phyloP scores from a whole-genome alignment of 2,329 filamentous ascomycete species.

The Penicillium sp. region DNA sequence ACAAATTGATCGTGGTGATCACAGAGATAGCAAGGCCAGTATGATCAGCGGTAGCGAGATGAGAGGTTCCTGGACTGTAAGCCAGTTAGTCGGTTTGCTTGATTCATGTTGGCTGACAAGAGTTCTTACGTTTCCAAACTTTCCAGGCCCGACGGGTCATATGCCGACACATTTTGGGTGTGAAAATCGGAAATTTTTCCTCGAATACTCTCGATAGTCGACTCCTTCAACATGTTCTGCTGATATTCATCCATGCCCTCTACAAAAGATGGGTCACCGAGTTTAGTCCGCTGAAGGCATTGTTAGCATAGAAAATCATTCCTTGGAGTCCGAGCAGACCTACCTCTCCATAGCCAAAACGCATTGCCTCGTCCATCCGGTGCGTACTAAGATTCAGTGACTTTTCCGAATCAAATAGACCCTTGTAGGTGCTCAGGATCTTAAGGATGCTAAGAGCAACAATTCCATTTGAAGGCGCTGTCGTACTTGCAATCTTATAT shows the following conservation, averaged over 20 bases:
- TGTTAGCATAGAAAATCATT: slow-evolving; percentile 18
- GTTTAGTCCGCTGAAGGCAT: slow-evolving; percentile 64
- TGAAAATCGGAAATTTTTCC: slow-evolving; percentile 71
- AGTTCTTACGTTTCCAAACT: slow-evolving; percentile 63
- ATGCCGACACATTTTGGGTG: slow-evolving; percentile 75
- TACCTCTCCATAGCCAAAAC: slow-evolving; percentile 78
- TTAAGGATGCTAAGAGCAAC: slow-evolving; percentile 80
- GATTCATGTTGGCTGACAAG: background rate
- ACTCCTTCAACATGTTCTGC: slow-evolving; percentile 67
- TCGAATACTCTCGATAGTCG: slow-evolving; percentile 65
- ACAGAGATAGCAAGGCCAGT: slow-evolving; percentile 77
- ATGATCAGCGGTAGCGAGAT: slow-evolving; percentile 68
- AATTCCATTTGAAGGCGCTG: slow-evolving; percentile 78
- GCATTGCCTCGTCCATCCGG: slow-evolving; percentile 83
- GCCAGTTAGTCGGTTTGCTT: background rate
- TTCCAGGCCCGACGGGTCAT: slow-evolving; percentile 72
- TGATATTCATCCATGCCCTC: slow-evolving; percentile 68
- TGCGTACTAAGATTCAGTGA: slow-evolving; percentile 73
- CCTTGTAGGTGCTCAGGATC: slow-evolving; percentile 76
- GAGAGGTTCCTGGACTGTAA: slow-evolving; percentile 57
- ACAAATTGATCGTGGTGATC: slow-evolving; percentile 85
- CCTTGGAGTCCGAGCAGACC: background rate
- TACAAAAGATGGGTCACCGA: slow-evolving; percentile 84
- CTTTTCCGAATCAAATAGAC: slow-evolving; percentile 63
- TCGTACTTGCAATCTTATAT: slow-evolving; percentile 68